A percentile compares a stretch with the other conserved stretches of the same genome.
Conservation (phyloP, 495 filamentous ascomycete species). For the Lasiosphaeriaceae sp. region DNA sequence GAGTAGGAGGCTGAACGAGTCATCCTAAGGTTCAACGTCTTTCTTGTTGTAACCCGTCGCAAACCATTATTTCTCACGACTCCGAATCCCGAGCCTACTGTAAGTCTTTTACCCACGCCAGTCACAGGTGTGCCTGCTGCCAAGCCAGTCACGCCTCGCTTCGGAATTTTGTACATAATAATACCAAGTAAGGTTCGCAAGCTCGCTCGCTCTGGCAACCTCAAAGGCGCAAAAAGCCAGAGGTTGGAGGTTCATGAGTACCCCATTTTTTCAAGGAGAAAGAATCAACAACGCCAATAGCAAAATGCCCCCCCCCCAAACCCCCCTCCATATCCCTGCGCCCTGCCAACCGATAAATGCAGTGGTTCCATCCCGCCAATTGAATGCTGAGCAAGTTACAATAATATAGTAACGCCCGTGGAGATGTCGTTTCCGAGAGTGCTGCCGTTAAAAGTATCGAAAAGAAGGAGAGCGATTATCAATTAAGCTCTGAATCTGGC, state of each 20-base stretch:
- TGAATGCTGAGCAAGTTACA: not conserved
- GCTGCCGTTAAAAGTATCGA: too few species aligned
- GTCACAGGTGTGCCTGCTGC: not conserved
- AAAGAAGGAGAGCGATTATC: not conserved
- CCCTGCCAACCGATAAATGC: not conserved
- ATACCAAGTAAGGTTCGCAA: not conserved
- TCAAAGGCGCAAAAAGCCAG: too few species aligned
- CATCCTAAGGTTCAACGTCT: too few species aligned
- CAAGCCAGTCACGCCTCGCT: too few species aligned
- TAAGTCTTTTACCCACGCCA: not conserved
- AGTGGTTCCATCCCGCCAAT: too few species aligned
- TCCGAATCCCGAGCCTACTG: too few species aligned
- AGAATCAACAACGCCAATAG: not conserved
- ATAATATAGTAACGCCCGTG: not conserved
- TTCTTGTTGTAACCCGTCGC: too few species aligned
- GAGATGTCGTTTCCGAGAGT: not conserved
- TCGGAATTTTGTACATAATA: not conserved
- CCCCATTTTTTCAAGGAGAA: not conserved
- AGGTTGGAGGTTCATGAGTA: too few species aligned
- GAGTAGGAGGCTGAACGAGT: too few species aligned
- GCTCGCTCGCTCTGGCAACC: not conserved
- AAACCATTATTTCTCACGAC: too few species aligned
- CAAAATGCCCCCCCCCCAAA: not conserved
- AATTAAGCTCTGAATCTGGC: constrained; percentile 49
- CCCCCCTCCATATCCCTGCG: not conserved